Evolutionary conservation across 148 eudicot species (phyloP).

Genomic region (Spergularia bocconei): DNA sequence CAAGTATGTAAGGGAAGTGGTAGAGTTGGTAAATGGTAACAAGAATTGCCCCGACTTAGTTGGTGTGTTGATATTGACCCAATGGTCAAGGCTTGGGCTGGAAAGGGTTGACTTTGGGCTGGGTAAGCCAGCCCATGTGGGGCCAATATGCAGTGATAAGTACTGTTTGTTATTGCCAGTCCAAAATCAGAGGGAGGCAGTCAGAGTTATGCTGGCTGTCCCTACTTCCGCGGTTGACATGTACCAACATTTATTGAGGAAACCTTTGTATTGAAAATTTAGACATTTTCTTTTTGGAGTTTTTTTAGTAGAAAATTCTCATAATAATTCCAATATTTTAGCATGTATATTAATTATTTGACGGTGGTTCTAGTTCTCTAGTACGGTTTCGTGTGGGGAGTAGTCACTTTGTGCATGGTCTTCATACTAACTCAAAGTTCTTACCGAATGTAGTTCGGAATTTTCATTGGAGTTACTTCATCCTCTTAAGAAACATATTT

Average conservation of each 20-base stretch:
- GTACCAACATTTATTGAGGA: constrained; percentile 40
- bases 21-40: constrained; percentile 46
- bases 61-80: constrained; percentile 63
- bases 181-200: constrained; percentile 38
- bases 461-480: no score
- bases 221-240: constrained; percentile 48
- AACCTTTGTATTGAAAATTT: constrained; percentile 25
- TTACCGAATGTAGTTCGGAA: no score
- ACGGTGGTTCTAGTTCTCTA: no score
- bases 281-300: no score
- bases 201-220: constrained; percentile 69
- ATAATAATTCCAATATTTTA: no score
- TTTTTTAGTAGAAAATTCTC: no score
- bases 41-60: constrained; percentile 58
- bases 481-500: no score
- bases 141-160: constrained; percentile 59
- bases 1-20: constrained; percentile 56
- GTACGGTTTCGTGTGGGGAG: no score
- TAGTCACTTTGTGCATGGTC: no score
- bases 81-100: constrained; percentile 77
- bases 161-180: constrained; percentile 73
- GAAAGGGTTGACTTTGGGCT: constrained; percentile 79
- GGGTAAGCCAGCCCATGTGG: constrained; percentile 64
- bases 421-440: no score
- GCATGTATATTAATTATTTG: no score